phyloP scores from a whole-genome alignment of 2,329 filamentous ascomycete species.

The Aspergillus unguis region DNA sequence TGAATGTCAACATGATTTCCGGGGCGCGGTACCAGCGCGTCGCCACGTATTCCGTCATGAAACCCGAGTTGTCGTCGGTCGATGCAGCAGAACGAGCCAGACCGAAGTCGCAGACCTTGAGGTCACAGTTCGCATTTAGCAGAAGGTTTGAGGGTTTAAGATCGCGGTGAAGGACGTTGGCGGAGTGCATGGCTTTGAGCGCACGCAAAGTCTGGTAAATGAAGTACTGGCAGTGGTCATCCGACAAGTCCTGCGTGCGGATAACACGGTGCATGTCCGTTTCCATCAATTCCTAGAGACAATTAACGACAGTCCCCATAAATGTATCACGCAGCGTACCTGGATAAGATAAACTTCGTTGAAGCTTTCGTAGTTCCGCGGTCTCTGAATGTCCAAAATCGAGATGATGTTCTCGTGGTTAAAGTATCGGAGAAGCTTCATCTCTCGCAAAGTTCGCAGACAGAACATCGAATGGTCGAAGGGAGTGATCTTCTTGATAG shows the following conservation, averaged over 20 bases:
- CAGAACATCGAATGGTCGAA: conserved; percentile 99
- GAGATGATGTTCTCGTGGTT: conserved; percentile 99
- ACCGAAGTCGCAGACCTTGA: conserved; percentile 98
- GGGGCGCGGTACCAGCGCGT: conserved; percentile 98
- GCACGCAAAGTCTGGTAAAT: conserved; percentile 99
- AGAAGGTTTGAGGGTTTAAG: conserved; percentile 96
- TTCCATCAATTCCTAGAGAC: conserved; percentile 88
- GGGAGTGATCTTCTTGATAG: conserved; percentile 99
- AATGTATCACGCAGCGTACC: conserved; percentile 49
- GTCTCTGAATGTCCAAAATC: conserved; percentile 98
- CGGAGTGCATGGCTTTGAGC: conserved; percentile 98
- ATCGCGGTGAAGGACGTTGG: conserved; percentile 95
- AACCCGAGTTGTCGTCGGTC: conserved; percentile 98
- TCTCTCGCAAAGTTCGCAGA: conserved; percentile 90
- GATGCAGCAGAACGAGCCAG: conserved; percentile 92
- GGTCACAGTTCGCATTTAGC: conserved; percentile 95
- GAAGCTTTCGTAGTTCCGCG: conserved; percentile 91
- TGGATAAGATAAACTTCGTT: conserved; percentile 98
- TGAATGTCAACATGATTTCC: conserved; percentile 99
- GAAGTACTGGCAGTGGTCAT: conserved; percentile 99
- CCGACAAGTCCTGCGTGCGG: conserved; percentile 94
- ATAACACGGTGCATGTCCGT: conserved; percentile 99
- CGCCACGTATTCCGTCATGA: conserved; percentile 99
- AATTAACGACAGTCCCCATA: neutral
- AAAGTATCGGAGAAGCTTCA: conserved; percentile 98